Evolutionary conservation across 83 land plant species (phyloP).

Genomic region (Picea abies): DNA sequence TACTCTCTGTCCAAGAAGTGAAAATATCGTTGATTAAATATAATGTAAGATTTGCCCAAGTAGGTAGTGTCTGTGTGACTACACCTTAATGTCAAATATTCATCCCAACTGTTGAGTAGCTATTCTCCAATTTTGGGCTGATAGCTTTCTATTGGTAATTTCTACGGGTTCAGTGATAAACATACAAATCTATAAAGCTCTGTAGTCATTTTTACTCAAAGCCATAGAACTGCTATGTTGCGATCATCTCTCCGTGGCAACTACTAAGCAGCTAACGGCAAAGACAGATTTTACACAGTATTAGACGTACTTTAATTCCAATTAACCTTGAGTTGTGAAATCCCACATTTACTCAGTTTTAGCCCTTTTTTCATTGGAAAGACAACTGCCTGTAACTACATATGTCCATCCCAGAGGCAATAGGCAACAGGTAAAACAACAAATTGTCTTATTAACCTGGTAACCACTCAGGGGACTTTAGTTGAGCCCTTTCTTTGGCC

Average conservation of each 20-base stretch:
- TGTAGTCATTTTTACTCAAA: not conserved
- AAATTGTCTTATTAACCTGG: not conserved
- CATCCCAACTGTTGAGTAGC: no score
- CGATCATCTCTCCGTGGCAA: not conserved
- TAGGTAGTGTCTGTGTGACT: no score
- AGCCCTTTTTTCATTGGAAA: not conserved
- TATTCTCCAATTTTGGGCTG: not conserved
- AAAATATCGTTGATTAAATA: no score
- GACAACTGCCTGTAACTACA: not conserved
- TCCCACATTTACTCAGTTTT: not conserved
- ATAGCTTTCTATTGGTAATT: not conserved
- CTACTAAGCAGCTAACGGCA: not conserved
- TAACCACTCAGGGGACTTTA: not conserved
- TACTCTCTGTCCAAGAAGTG: no score
- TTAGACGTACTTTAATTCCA: not conserved
- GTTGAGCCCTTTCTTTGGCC: not conserved
- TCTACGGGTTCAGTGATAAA: not conserved
- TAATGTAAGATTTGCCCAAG: no score
- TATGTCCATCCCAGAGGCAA: not conserved
- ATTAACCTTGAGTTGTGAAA: not conserved
- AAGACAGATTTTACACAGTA: not conserved
- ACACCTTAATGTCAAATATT: no score
- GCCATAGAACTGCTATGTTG: not conserved
- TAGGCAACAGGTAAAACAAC: no score
- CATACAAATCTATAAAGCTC: not conserved